Conservation (phyloP, 768 basidiomycete genomes). For the Multifurca ochricompacta region DNA sequence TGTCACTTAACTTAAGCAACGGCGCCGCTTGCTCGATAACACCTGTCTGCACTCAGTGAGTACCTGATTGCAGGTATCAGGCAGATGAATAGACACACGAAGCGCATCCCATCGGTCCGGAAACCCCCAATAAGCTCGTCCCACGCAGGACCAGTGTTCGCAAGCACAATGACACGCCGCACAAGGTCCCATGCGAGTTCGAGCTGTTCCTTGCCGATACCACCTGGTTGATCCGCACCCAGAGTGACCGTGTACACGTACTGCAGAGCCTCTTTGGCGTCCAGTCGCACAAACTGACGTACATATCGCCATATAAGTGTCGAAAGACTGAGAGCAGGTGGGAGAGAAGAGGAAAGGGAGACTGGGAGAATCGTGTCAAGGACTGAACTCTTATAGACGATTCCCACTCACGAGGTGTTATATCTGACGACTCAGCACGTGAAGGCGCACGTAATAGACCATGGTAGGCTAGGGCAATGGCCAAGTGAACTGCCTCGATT, state of each 20-base stretch:
- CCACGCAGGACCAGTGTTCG: conserved; percentile 77
- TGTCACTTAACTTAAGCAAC: conserved; percentile 63
- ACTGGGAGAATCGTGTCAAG: conserved; percentile 36
- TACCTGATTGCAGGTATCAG: neutral
- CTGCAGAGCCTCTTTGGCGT: conserved; percentile 89
- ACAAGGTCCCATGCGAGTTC: conserved; percentile 76
- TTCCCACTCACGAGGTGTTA: conserved; percentile 56
- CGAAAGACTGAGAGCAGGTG: conserved; percentile 71
- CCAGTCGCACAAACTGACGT: conserved; percentile 85
- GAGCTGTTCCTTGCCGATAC: conserved; percentile 77
- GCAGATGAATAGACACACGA: conserved; percentile 43
- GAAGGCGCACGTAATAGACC: conserved; percentile 82
- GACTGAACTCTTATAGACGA: neutral
- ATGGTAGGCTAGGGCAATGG: conserved; percentile 87
- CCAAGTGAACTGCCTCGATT: conserved; percentile 90
- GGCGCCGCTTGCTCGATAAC: conserved; percentile 77
- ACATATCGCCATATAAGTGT: conserved; percentile 90
- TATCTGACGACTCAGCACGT: conserved; percentile 74
- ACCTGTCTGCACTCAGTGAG: conserved; percentile 50
- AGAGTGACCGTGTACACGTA: conserved; percentile 87
- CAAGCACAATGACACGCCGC: conserved; percentile 68
- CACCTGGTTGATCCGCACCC: conserved; percentile 58
- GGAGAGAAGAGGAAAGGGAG: conserved; percentile 55
- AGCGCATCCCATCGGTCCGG: conserved; percentile 79
- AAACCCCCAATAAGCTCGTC: conserved; percentile 94